Percentiles rank a stretch among this genome's conserved stretches.
Conservation (phyloP, 306 rosid species). For the Dalbergia cultrata region DNA sequence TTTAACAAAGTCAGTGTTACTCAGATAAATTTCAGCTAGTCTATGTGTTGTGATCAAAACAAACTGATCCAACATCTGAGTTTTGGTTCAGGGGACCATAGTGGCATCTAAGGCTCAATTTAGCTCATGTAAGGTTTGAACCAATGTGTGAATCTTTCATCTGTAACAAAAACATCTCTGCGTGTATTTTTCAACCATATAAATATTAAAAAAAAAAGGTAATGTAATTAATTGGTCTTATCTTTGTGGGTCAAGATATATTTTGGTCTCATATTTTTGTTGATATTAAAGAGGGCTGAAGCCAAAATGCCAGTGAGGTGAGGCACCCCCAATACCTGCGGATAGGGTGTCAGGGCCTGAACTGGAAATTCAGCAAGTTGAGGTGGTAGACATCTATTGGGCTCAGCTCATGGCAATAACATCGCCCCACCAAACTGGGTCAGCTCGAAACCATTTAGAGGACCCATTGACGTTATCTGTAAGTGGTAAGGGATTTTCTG, state of each 20-base stretch:
- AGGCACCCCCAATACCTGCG: too few relatives aligned
- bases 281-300: too few relatives aligned
- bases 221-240: background rate
- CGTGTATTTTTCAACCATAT: conserved; percentile 36
- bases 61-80: conserved; percentile 37
- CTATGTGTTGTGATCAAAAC: conserved; percentile 31
- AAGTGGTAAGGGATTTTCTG: too few relatives aligned
- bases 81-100: conserved; percentile 43
- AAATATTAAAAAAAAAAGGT: background rate
- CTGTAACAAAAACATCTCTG: conserved; percentile 37
- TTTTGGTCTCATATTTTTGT: too few relatives aligned
- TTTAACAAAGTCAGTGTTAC: conserved; percentile 50
- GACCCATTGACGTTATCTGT: too few relatives aligned
- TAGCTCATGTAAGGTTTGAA: conserved; percentile 45
- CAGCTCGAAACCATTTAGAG: too few relatives aligned
- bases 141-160: conserved; percentile 2
- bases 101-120: conserved; percentile 42
- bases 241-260: background rate
- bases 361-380: too few relatives aligned
- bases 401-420: too few relatives aligned
- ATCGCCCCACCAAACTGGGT: too few relatives aligned
- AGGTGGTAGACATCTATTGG: too few relatives aligned
- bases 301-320: too few relatives aligned
- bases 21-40: conserved; percentile 33
- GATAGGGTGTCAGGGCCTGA: too few relatives aligned